Percentiles rank a stretch among this genome's conserved stretches.
phyloP scores from a whole-genome alignment of 1,284 basidiomycete species.

The Leccinum fallax region DNA sequence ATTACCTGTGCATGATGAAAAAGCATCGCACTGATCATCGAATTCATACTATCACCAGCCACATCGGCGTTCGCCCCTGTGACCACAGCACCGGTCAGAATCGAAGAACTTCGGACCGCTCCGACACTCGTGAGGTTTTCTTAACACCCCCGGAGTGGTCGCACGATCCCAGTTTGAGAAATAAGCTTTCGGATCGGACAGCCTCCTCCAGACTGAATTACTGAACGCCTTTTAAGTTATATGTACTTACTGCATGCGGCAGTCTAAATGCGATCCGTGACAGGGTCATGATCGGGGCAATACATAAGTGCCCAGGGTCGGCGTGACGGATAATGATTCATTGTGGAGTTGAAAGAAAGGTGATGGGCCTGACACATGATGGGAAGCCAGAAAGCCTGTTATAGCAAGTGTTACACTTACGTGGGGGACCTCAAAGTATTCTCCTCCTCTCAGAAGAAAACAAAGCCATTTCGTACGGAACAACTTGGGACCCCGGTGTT shows the following conservation, averaged over 20 bases:
- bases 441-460: background rate
- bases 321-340: background rate
- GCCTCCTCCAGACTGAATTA: background rate
- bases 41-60: background rate
- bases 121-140: background rate
- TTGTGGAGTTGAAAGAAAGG: background rate
- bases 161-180: conserved; percentile 1
- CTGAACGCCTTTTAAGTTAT: background rate
- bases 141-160: background rate
- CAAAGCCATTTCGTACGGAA: background rate
- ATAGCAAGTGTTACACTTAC: background rate
- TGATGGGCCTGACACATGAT: background rate
- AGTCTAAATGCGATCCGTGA: background rate
- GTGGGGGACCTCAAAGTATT: background rate
- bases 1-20: background rate
- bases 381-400: background rate
- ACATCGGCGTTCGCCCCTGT: background rate
- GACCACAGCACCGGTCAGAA: background rate
- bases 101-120: background rate
- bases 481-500: background rate
- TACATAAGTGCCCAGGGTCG: background rate
- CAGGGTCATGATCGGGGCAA: background rate
- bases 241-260: background rate
- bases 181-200: conserved; percentile 2
- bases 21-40: background rate